A percentile compares a stretch with the other conserved stretches of the same genome.
Conservation (phyloP, 768 basidiomycete genomes). For the Guyanaporus albipodus region DNA sequence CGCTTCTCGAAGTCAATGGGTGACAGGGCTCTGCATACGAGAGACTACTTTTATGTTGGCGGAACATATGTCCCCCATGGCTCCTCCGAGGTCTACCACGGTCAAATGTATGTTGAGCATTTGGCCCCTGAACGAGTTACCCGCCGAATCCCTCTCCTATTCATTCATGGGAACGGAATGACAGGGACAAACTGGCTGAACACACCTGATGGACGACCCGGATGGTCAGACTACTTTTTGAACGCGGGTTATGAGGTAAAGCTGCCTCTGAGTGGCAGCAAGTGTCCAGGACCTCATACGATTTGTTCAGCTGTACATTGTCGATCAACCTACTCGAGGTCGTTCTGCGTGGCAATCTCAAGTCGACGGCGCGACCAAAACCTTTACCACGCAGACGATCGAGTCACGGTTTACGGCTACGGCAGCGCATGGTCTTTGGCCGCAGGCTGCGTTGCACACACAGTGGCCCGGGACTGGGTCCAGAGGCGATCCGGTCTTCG, state of each 20-base stretch:
- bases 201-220: slow-evolving; percentile 49
- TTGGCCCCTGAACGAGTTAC: slow-evolving; percentile 39
- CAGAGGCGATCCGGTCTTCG: slow-evolving; percentile 41
- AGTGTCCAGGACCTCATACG: neutral
- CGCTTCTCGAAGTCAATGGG: slow-evolving; percentile 1
- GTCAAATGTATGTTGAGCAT: slow-evolving; percentile 53
- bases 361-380: slow-evolving; percentile 35
- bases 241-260: slow-evolving; percentile 47
- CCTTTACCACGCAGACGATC: slow-evolving; percentile 29
- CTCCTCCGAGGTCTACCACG: slow-evolving; percentile 37
- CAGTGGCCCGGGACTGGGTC: slow-evolving; percentile 54
- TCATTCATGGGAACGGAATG: slow-evolving; percentile 52
- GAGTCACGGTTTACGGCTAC: slow-evolving; percentile 46
- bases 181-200: slow-evolving; percentile 51
- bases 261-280: neutral
- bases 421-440: slow-evolving; percentile 39
- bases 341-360: slow-evolving; percentile 42
- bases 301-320: slow-evolving; percentile 37
- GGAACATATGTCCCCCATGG: slow-evolving; percentile 36
- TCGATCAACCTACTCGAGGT: slow-evolving; percentile 45
- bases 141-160: slow-evolving; percentile 39
- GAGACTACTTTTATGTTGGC: slow-evolving; percentile 48
- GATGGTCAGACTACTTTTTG: slow-evolving; percentile 58
- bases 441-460: slow-evolving; percentile 42
- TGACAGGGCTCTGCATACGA: slow-evolving; percentile 39